Percentiles rank a stretch among this genome's conserved stretches.
These are phyloP conservation scores for Penicillium bovifimosum DNA, from an alignment of 495 filamentous ascomycete genomes.

Conservation along the genomic window DNA sequence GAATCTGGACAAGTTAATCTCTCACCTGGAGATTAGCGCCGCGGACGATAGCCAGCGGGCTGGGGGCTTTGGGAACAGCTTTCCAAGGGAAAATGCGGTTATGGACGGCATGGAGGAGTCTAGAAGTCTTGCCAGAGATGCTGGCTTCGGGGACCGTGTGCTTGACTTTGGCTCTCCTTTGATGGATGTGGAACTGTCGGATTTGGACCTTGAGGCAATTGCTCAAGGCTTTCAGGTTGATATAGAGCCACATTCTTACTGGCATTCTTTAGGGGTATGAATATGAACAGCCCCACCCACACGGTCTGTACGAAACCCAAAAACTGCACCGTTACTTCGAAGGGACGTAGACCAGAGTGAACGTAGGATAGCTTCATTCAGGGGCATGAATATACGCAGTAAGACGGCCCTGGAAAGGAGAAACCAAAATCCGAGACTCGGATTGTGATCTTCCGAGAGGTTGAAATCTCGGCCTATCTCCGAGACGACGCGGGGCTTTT, in stretches of 20 bases:
- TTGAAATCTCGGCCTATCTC: conserved; percentile 8
- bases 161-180: conserved; percentile 10
- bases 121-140: neutral
- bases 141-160: neutral
- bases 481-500: neutral
- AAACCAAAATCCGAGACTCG: neutral
- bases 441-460: conserved; percentile 8
- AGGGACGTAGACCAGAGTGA: no score
- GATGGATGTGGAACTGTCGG: conserved; percentile 22
- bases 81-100: neutral
- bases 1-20: conserved; percentile 18
- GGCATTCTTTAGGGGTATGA: conserved; percentile 17
- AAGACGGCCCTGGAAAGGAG: neutral
- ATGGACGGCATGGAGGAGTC: conserved; percentile 2
- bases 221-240: conserved; percentile 25
- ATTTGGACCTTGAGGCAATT: conserved; percentile 26
- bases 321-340: no score
- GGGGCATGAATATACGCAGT: no score
- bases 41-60: neutral
- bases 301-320: no score
- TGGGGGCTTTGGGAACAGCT: neutral
- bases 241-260: conserved; percentile 20
- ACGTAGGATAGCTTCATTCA: no score
- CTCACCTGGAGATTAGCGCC: conserved; percentile 14
- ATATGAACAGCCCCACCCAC: neutral